Percentiles rank a stretch among this genome's conserved stretches.
Conservation (phyloP, 2,329 filamentous ascomycete species). For the Pseudogymnoascus sp. region DNA sequence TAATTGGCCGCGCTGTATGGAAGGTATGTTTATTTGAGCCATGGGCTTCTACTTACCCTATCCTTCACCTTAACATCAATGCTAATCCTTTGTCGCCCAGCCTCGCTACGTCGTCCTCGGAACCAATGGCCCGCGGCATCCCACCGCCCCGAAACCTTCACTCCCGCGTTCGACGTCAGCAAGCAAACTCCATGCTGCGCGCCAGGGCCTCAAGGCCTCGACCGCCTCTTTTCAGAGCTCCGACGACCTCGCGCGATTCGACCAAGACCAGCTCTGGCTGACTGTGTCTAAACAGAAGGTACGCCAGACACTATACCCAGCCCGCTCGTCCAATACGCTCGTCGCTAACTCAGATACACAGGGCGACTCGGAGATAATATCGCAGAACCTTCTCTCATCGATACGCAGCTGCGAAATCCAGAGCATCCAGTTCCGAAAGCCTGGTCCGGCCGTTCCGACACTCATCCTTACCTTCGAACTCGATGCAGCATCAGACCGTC, state of each 20-base stretch:
- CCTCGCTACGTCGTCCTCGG: conserved; percentile 53
- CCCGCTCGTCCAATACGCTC: not conserved
- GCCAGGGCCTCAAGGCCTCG: conserved; percentile 20
- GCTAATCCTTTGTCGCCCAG: conserved; percentile 30
- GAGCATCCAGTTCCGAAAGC: conserved; percentile 52
- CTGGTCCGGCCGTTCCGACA: conserved; percentile 50
- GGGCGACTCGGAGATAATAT: conserved; percentile 28
- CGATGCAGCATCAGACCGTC: conserved; percentile 46
- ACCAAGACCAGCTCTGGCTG: conserved; percentile 21
- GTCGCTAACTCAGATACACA: conserved; percentile 14
- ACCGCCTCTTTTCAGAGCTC: conserved; percentile 24
- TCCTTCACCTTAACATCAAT: conserved; percentile 4
- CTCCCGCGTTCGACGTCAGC: conserved; percentile 12
- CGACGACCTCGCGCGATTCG: conserved; percentile 18
- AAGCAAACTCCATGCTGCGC: conserved; percentile 10
- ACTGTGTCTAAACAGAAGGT: conserved; percentile 31
- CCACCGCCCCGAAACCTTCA: conserved; percentile 9
- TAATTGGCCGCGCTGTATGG: conserved; percentile 44
- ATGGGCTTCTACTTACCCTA: not conserved
- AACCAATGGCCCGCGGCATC: conserved; percentile 25
- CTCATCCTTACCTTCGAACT: conserved; percentile 47
- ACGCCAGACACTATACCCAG: conserved; percentile 8
- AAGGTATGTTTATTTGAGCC: conserved; percentile 35
- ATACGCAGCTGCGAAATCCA: conserved; percentile 37
- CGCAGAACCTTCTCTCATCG: conserved; percentile 25